These are phyloP conservation scores for Hirschioporus abietinus DNA, from an alignment of 768 basidiomycete species.

Conservation along the genomic window DNA sequence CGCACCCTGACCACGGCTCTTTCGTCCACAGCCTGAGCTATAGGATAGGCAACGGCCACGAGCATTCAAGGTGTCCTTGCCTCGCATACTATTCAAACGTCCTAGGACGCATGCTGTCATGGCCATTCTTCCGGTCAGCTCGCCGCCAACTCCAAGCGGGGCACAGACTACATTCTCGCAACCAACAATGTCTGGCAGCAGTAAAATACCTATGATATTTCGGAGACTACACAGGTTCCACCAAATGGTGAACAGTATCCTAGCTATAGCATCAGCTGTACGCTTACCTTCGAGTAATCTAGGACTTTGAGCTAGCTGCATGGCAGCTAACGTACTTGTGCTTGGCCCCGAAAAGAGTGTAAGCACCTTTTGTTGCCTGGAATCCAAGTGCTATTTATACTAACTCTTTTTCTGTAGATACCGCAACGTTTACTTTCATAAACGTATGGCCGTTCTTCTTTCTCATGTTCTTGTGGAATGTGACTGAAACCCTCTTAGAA, in stretches of 20 bases:
- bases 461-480: background rate
- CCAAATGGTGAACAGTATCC: constrained; percentile 62
- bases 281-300: constrained; percentile 9
- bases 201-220: constrained; percentile 66
- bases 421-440: constrained; percentile 96
- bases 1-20: constrained; percentile 10
- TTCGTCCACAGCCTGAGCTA: constrained; percentile 11
- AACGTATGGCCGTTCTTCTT: constrained; percentile 51
- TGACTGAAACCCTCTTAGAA: constrained; percentile 42
- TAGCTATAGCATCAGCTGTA: background rate
- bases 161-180: constrained; percentile 14
- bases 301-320: constrained; percentile 96
- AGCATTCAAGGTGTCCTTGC: constrained; percentile 15
- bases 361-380: constrained; percentile 22
- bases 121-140: constrained; percentile 29
- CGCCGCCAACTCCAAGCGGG: constrained; percentile 7
- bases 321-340: constrained; percentile 96
- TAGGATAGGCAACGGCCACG: background rate
- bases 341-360: constrained; percentile 90
- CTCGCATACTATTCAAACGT: constrained; percentile 15
- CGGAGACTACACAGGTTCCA: constrained; percentile 74
- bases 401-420: constrained; percentile 49
- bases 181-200: constrained; percentile 39
- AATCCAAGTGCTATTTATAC: constrained; percentile 10
- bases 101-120: constrained; percentile 20